Base-by-base conservation (phyloP, 768 basidiomycete species). In the Hirschioporus abietinus region DNA sequence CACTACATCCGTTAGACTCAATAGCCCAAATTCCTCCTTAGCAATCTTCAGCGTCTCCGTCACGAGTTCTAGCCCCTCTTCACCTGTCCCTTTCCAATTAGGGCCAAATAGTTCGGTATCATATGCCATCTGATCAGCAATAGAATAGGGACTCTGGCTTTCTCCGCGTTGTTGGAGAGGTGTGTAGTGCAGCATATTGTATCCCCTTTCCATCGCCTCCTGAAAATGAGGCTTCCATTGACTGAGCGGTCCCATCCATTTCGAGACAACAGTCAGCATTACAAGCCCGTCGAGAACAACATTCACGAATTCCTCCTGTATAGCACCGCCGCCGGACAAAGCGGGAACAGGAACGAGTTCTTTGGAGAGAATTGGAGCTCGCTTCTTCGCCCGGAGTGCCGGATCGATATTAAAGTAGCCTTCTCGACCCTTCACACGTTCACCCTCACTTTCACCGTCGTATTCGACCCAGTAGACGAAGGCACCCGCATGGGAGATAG, bases 381-480 rank as follows among this genome's bases (percentile, higher is more conserved):
- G 89, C 5, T 86, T 81, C 70, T 89, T 93, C 66, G 85, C 80
- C 65, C 83, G 87, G 68, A 99, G 87, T 66, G 94, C 81, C 25
- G 96, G 96, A 72, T 99, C 96, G 69, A 99, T 88, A 77, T 96
- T 96, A 79, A 99, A 98, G 79, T 94, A 99, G 7, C 95, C 96
- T 70, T 92, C 88, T 63, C 93, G 86, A 63, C 95, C 93, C 70
- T 88, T 89, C 67, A 91, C 76, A 66, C 95, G 88, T 64, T 86
- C 78, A 12, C 85, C 86, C 24, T 78, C 75, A 1, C 76, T 69
- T 59, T 83, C 83, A 7, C 84, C 84, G 67, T 94, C 93, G 74
- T 97, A 95, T 77, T 98, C 96, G 60, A 99, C 80, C 88, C 90
- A 97, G 78, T 93, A 99, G 65, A 91, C 86, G 80, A 98, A 99